Evolutionary conservation across 2,329 filamentous ascomycete species (phyloP).

Genomic region (Talaromyces rugulosus): DNA sequence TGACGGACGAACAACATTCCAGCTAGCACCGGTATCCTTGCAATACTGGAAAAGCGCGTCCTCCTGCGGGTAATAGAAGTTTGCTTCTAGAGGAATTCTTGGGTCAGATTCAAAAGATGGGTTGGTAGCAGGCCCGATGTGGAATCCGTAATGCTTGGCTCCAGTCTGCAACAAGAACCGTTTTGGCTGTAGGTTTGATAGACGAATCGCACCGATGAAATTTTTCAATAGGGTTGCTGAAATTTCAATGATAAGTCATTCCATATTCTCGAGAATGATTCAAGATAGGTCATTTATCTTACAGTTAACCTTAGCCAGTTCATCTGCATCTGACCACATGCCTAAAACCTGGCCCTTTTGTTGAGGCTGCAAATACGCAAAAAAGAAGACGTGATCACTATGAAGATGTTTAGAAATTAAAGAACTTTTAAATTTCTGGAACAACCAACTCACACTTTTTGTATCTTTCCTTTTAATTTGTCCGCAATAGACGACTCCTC

Average conservation of each 20-base stretch:
- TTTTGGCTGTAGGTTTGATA: conserved; percentile 1
- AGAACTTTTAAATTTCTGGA: not conserved
- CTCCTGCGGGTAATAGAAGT: conserved; percentile 8
- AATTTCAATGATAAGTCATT: not conserved
- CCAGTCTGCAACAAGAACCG: conserved; percentile 7
- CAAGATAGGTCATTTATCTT: not conserved
- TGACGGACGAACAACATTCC: conserved; percentile 7
- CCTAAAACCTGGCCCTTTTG: conserved; percentile 2
- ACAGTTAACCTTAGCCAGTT: conserved; percentile 2
- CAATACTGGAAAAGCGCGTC: conserved; percentile 3
- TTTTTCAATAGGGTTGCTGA: conserved; percentile 1
- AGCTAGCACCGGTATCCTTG: not conserved
- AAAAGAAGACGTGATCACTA: conserved; percentile 8
- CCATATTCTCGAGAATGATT: not conserved
- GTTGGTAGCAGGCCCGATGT: conserved; percentile 7
- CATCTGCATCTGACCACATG: conserved; percentile 6
- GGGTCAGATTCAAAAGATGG: conserved; percentile 6
- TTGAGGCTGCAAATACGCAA: conserved; percentile 8
- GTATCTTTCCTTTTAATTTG: not conserved
- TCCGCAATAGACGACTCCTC: not conserved
- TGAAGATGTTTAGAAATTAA: not conserved
- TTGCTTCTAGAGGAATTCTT: conserved; percentile 3
- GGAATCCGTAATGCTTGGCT: conserved; percentile 7
- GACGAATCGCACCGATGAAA: conserved; percentile 1
- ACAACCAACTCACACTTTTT: conserved; percentile 1